These are phyloP conservation scores for Colletotrichum endophyticum DNA, from an alignment of 2,329 filamentous ascomycete genomes.

Conservation along the genomic window DNA sequence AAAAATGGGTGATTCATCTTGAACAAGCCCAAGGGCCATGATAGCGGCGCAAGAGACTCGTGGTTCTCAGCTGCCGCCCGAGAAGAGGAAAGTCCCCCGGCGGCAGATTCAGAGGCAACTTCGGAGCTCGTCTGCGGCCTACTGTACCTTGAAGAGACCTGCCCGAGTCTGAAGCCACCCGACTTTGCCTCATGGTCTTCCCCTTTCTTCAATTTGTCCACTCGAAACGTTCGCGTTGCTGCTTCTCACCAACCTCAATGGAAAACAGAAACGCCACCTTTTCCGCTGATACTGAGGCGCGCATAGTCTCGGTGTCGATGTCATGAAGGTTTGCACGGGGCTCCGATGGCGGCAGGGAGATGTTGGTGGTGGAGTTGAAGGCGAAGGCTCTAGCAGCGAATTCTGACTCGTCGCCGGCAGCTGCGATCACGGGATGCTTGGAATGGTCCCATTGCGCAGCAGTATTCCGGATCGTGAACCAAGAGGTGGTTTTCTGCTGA, in stretches of 20 bases:
- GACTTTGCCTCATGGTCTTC: not conserved
- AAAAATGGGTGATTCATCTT: not conserved
- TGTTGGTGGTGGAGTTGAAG: not conserved
- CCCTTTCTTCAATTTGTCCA: not conserved
- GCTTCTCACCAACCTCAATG: not conserved
- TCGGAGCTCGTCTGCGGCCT: not conserved
- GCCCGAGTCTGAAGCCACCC: not conserved
- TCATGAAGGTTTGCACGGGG: not conserved
- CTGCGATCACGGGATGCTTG: not conserved
- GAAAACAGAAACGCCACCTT: not conserved
- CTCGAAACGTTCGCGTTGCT: not conserved
- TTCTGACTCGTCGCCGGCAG: not conserved
- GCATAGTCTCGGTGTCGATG: not conserved
- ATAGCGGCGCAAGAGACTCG: not conserved
- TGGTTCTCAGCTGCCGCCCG: rapidly evolving
- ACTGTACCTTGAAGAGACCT: rapidly evolving
- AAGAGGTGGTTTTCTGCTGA: not conserved
- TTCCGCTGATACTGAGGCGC: rapidly evolving
- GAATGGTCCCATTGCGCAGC: not conserved
- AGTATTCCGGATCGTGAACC: not conserved
- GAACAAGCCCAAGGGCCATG: not conserved
- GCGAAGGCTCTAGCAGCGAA: rapidly evolving
- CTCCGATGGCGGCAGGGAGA: not conserved
- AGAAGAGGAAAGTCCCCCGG: rapidly evolving
- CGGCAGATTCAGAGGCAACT: not conserved